Percentiles rank a stretch among this genome's conserved stretches.
phyloP scores from a whole-genome alignment of 1,139 yeast genomes.

The Protomyces arabidopsidicola region DNA sequence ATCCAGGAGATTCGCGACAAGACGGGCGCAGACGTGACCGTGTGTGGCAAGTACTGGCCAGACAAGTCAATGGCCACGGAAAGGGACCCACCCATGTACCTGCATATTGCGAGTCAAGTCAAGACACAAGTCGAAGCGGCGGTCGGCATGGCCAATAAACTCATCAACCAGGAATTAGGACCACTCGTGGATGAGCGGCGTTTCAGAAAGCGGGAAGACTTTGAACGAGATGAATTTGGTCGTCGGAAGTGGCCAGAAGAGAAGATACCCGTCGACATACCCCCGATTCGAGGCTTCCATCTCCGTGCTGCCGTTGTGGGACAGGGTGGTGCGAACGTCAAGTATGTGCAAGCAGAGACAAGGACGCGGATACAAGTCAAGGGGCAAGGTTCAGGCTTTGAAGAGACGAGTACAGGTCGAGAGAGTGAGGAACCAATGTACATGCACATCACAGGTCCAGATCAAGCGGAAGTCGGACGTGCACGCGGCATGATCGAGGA shows the following conservation, averaged over 20 bases:
- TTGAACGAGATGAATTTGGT: constrained; percentile 29
- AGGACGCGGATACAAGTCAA: constrained; percentile 40
- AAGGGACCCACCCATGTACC: constrained; percentile 40
- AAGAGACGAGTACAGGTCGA: constrained; percentile 38
- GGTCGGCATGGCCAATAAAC: constrained; percentile 37
- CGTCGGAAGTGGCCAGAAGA: constrained; percentile 36
- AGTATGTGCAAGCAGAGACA: constrained; percentile 41
- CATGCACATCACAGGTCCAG: constrained; percentile 39
- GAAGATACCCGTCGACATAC: constrained; percentile 36
- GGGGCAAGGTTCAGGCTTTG: constrained; percentile 42
- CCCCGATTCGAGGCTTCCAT: constrained; percentile 36
- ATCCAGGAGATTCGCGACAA: constrained; percentile 34
- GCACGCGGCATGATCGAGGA: constrained; percentile 41
- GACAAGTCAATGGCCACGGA: constrained; percentile 41
- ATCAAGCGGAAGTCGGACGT: constrained; percentile 35
- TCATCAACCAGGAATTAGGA: constrained; percentile 40
- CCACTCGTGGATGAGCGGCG: constrained; percentile 40
- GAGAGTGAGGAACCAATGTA: constrained; percentile 41
- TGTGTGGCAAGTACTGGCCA: constrained; percentile 43
- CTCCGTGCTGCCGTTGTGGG: constrained; percentile 42
- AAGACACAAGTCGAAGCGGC: constrained; percentile 39
- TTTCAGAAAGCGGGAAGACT: constrained; percentile 34
- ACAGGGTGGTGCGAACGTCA: constrained; percentile 41
- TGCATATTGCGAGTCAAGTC: constrained; percentile 38
- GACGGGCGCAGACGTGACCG: constrained; percentile 36